Conservation (phyloP, 1,284 basidiomycete genomes). For the Apiotrichum domesticum region DNA sequence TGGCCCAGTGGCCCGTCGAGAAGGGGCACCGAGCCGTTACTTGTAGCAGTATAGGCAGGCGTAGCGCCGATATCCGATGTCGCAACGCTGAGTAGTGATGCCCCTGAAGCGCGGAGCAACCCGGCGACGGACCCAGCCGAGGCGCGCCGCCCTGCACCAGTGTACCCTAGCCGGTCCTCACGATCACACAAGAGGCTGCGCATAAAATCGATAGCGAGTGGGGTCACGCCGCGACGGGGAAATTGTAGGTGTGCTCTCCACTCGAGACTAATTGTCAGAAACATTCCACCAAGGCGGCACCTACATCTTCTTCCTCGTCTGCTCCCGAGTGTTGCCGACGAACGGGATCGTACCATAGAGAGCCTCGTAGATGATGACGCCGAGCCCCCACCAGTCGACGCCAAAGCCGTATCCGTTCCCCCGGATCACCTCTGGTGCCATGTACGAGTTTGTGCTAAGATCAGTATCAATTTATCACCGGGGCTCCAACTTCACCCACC, state of each 20-base stretch:
- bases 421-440: conserved; percentile 90
- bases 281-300: conserved; percentile 48
- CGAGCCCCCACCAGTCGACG: conserved; percentile 97
- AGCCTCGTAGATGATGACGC: conserved; percentile 73
- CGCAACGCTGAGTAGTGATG: background rate
- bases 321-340: conserved; percentile 72
- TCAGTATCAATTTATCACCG: too few relatives aligned
- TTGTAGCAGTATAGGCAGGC: background rate
- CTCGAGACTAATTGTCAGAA: conserved; percentile 54
- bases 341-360: conserved; percentile 89
- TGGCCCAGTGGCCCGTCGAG: conserved; percentile 21
- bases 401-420: conserved; percentile 79
- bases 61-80: background rate
- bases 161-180: conserved; percentile 82
- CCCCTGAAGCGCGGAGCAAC: conserved; percentile 4
- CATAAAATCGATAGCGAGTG: conserved; percentile 81
- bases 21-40: background rate
- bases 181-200: conserved; percentile 83
- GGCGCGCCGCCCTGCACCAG: too few relatives aligned
- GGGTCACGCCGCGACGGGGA: conserved; percentile 76
- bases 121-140: conserved; percentile 14
- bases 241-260: conserved; percentile 85
- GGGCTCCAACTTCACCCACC: conserved; percentile 50
- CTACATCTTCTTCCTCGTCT: conserved; percentile 76
- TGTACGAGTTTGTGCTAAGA: conserved; percentile 72